phyloP scores from a whole-genome alignment of 2,329 filamentous ascomycete species.

The Neurospora crassa region DNA sequence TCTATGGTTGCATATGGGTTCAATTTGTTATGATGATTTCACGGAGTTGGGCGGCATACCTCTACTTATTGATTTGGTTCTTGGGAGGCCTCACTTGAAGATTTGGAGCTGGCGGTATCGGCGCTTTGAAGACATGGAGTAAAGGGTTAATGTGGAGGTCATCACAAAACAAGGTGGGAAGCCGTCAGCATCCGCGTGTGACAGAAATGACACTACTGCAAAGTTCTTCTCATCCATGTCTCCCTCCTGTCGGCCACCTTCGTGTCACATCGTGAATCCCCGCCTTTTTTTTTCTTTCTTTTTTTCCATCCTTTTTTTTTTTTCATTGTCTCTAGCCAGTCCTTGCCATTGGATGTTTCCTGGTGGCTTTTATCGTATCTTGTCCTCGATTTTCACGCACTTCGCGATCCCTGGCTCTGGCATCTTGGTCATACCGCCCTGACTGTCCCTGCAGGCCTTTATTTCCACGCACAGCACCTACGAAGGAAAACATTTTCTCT shows the following conservation, averaged over 20 bases:
- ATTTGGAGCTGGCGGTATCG: background rate
- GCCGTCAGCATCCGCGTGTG: background rate
- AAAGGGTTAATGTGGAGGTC: background rate
- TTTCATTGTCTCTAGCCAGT: background rate
- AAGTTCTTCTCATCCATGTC: conserved; percentile 9
- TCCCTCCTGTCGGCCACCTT: background rate
- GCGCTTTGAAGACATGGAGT: background rate
- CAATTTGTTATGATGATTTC: background rate
- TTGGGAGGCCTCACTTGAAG: background rate
- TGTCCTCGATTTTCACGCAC: background rate
- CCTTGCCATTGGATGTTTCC: background rate
- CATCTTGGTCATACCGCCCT: background rate
- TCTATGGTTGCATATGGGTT: background rate
- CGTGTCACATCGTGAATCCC: background rate
- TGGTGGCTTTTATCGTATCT: background rate
- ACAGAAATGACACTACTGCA: conserved; percentile 7
- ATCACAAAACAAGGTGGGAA: background rate
- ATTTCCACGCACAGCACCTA: background rate
- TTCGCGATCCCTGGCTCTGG: background rate
- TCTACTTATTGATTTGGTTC: background rate
- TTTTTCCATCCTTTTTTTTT: background rate
- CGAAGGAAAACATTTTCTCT: background rate
- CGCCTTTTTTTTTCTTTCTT: background rate
- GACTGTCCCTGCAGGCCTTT: background rate
- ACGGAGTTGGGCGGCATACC: background rate